Evolutionary conservation across 2,329 filamentous ascomycete genomes (phyloP), one percentile per base, ranked within the genome.

Genomic region (Microsporum canis): DNA sequence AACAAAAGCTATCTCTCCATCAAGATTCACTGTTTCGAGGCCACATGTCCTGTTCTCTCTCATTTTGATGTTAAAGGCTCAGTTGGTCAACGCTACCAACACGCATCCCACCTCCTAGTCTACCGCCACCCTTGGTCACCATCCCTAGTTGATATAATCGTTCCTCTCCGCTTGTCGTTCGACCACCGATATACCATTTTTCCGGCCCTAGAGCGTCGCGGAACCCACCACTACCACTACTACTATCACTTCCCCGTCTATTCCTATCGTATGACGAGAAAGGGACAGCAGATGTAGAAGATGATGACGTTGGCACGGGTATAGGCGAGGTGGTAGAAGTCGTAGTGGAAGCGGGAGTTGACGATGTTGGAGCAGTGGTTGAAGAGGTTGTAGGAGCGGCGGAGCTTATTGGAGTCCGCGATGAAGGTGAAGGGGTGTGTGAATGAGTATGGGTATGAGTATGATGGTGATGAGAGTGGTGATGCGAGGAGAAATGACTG

Each of bases 161-260:
- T 63, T 80, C 78, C 67, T 80, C 78, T 0, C 78, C 78, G 14
- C 67, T 71, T 8, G 75, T 72, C 27, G 75, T 79, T 39, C 76
- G 70, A 3, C 78, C 78, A 3, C 78, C 78, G 31, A 80, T 77
- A 68, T 79, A 80, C 78, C 78, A 80, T 65, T 79, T 79, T 68
- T 79, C 77, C 1, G 73, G 70, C 0, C 77, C 76, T 7, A 78
- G 62, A 0, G 76, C 74, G 67, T 79, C 78, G 5, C 76, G 71
- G 61, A 79, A 79, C 1, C 77, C 78, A 12, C 76, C 75, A 1
- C 75, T 78, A 17, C 76, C 75, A 53, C 71, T 77, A 23, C 76
- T 78, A 43, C 73, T 77, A 63, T 79, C 77, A 62, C 77, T 79
- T 17, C 77, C 78, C 49, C 78, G 72, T 33, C 78, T 71, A 61